Conservation (phyloP, 306 rosid genomes). For the Boehmeria nivea region DNA sequence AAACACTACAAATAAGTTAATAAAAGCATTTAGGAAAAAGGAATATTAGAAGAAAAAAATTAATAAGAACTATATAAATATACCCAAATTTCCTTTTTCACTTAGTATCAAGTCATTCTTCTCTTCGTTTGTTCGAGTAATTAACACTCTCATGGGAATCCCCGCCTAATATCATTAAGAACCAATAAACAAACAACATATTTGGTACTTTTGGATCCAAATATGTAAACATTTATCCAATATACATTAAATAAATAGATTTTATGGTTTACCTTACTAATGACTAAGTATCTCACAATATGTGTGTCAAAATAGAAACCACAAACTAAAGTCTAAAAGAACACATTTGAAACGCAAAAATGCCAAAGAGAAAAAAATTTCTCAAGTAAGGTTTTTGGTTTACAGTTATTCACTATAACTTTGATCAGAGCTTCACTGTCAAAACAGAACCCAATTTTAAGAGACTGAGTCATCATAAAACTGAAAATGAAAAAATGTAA, state of each 20-base stretch:
- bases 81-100: conserved; percentile 87
- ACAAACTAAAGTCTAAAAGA: too few species aligned
- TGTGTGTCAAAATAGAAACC: too few species aligned
- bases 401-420: conserved; percentile 63
- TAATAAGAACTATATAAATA: too few species aligned
- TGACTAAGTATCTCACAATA: too few species aligned
- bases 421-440: conserved; percentile 81
- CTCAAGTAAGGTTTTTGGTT: conserved; percentile 65
- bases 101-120: conserved; percentile 74
- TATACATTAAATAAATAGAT: too few species aligned
- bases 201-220: too few species aligned
- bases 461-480: conserved; percentile 9
- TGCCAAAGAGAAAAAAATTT: too few species aligned
- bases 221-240: too few species aligned
- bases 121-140: conserved; percentile 67
- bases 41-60: conserved; percentile 30
- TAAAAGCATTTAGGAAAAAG: background rate
- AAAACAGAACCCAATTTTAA: conserved; percentile 45
- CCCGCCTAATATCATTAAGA: conserved; percentile 66
- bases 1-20: conserved; percentile 7
- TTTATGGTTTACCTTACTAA: too few species aligned
- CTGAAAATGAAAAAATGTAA: conserved; percentile 5
- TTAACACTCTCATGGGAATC: conserved; percentile 45
- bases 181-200: conserved; percentile 1
- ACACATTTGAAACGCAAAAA: too few species aligned